Percentiles rank a stretch among this genome's conserved stretches.
Evolutionary conservation across 495 filamentous ascomycete genomes (phyloP).

Genomic region (Tuber borchii): DNA sequence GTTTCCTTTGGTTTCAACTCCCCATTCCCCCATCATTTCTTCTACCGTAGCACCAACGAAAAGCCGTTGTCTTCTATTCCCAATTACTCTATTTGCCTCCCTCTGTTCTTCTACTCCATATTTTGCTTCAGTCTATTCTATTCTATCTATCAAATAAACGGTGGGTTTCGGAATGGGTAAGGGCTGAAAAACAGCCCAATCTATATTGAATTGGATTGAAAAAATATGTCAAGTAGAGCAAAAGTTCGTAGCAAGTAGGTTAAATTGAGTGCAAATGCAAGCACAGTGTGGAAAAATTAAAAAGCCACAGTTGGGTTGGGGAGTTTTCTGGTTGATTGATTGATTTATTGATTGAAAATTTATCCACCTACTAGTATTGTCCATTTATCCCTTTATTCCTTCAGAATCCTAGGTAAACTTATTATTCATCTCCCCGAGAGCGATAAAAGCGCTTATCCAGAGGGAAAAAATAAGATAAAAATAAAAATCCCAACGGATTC

Average conservation of each 20-base stretch:
- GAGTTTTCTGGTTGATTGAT: not conserved
- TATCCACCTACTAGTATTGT: not conserved
- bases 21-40: not conserved
- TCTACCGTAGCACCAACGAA: not conserved
- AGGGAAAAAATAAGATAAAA: too few species aligned
- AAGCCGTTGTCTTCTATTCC: not conserved
- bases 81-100: not conserved
- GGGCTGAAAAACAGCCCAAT: not conserved
- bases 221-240: not conserved
- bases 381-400: too few species aligned
- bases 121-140: not conserved
- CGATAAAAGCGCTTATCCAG: too few species aligned
- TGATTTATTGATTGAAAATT: not conserved
- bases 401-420: too few species aligned
- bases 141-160: slow-evolving; percentile 2
- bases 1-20: not conserved
- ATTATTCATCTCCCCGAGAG: too few species aligned
- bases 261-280: not conserved
- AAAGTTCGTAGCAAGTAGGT: not conserved
- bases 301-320: not conserved
- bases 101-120: not conserved
- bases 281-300: not conserved
- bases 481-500: too few species aligned
- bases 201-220: not conserved
- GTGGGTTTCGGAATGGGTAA: not conserved